Percentiles rank a stretch among this genome's conserved stretches.
Conservation (phyloP, 768 basidiomycete species). For the Artomyces pyxidatus region DNA sequence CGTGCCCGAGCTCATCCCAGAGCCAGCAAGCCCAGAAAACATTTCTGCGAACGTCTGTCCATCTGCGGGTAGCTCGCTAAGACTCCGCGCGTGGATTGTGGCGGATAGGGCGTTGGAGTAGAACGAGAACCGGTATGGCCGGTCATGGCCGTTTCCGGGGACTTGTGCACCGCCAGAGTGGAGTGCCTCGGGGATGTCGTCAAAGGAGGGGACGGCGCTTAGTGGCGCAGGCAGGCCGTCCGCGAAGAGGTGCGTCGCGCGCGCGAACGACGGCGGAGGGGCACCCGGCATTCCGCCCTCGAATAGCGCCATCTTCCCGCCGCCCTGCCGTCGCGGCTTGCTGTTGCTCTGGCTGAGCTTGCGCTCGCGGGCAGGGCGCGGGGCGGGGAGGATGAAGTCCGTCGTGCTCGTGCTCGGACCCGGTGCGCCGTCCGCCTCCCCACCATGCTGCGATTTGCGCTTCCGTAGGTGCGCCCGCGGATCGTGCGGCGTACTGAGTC, state of each 20-base stretch:
- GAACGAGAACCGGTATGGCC: constrained; percentile 97
- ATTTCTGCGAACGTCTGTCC: constrained; percentile 90
- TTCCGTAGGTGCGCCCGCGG: constrained; percentile 19
- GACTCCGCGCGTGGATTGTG: constrained; percentile 89
- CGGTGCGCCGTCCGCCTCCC: constrained; percentile 13
- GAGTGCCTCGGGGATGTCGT: constrained; percentile 24
- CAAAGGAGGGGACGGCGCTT: constrained; percentile 33
- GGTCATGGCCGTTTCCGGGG: constrained; percentile 15
- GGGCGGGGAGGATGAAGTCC: constrained; percentile 23
- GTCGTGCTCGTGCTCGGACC: constrained; percentile 16
- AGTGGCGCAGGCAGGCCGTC: constrained; percentile 20
- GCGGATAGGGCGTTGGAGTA: constrained; percentile 90
- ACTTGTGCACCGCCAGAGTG: background rate
- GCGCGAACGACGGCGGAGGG: constrained; percentile 38
- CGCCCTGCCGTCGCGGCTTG: constrained; percentile 49
- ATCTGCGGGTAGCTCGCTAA: constrained; percentile 90
- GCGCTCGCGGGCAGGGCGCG: constrained; percentile 69
- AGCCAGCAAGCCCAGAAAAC: constrained; percentile 45
- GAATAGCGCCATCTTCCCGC: constrained; percentile 87
- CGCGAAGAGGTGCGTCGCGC: constrained; percentile 19
- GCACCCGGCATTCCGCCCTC: constrained; percentile 45
- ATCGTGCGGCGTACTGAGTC: constrained; percentile 38
- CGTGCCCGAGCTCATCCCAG: constrained; percentile 1
- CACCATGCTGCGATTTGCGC: constrained; percentile 7
- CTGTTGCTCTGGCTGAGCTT: constrained; percentile 83